Base-by-base conservation (phyloP, 495 filamentous ascomycete species). In the Barbatosphaeria neglecta region DNA sequence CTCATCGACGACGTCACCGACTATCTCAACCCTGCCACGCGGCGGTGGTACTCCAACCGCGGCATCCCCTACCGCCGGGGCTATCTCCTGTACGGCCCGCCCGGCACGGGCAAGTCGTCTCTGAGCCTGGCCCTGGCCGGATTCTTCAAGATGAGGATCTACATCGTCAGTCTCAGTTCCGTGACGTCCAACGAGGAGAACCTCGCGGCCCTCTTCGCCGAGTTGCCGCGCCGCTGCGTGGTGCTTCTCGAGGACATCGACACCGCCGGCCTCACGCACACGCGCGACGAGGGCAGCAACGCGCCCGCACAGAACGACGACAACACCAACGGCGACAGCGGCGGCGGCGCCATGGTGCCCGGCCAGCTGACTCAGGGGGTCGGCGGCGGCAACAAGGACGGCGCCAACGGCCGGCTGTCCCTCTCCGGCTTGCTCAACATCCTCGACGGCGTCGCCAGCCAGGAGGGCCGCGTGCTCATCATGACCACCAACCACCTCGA, bases 71-170 rank as follows among this genome's bases (percentile, higher is more conserved):
- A 85, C 43, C 87, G 92, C 37, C 81, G 92, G 33, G 63, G 64
- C 46, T 94, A 93, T 45, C 82, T 98, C 48, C 73, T 98, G 7
- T 83, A 88, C 44, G 92, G 92, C 19, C 88, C 90, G 16, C 92
- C 92, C 4, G 92, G 92, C 53, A 98, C 68, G 4, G 78, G 78
- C 19, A 82, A 82, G 53, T 73, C 66, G n/a, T 76, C 72, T 6
- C 61, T 81, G 6, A 71, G 68, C 37, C 74, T 86, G 22, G 83
- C 83, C 0, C 65, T 84, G n/a, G 82, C 83, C 1, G 82, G 82
- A 2, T 74, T 75, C 52, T 86, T 84, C 62, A 77, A 81, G 42
- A 67, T 87, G 53, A 71, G 75, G 47, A 83, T 87, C 44, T 84
- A 85, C 59, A 81, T 83, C 47, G 75, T 87, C 44, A 75, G 67